Conservation (phyloP, 768 basidiomycete species). For the Scleroderma citrinum region DNA sequence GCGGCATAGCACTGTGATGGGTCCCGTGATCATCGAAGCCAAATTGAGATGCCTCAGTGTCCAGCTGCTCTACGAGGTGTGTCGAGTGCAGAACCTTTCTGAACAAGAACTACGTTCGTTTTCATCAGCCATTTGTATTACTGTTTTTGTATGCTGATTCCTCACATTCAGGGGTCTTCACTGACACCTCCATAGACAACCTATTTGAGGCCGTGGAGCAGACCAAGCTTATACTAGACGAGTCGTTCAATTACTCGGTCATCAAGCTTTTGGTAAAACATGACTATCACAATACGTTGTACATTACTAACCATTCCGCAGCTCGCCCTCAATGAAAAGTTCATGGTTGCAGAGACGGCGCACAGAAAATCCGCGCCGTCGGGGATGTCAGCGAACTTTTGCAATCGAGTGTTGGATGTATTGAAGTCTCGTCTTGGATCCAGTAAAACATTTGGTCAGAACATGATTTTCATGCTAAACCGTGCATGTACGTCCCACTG, state of each 20-base stretch:
- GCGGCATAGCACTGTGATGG: slow-evolving; percentile 35
- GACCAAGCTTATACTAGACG: slow-evolving; percentile 82
- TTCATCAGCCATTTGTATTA: neutral
- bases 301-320: slow-evolving; percentile 25
- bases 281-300: neutral
- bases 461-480: slow-evolving; percentile 98
- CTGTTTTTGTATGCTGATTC: slow-evolving; percentile 4
- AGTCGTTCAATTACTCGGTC: slow-evolving; percentile 90
- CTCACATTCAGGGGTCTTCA: slow-evolving; percentile 57
- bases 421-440: slow-evolving; percentile 78
- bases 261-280: slow-evolving; percentile 86
- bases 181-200: slow-evolving; percentile 79
- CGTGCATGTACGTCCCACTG: slow-evolving; percentile 66
- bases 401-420: slow-evolving; percentile 79
- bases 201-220: slow-evolving; percentile 92
- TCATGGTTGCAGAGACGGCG: slow-evolving; percentile 82
- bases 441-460: slow-evolving; percentile 96
- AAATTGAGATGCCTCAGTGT: slow-evolving; percentile 70
- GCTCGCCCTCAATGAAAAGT: slow-evolving; percentile 96
- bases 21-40: slow-evolving; percentile 72
- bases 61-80: slow-evolving; percentile 84
- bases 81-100: slow-evolving; percentile 81
- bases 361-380: slow-evolving; percentile 15
- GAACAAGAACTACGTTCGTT: slow-evolving; percentile 72
- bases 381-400: slow-evolving; percentile 34